Conservation (phyloP, 352 stramenopile species). For the Phytopythium boreale region DNA sequence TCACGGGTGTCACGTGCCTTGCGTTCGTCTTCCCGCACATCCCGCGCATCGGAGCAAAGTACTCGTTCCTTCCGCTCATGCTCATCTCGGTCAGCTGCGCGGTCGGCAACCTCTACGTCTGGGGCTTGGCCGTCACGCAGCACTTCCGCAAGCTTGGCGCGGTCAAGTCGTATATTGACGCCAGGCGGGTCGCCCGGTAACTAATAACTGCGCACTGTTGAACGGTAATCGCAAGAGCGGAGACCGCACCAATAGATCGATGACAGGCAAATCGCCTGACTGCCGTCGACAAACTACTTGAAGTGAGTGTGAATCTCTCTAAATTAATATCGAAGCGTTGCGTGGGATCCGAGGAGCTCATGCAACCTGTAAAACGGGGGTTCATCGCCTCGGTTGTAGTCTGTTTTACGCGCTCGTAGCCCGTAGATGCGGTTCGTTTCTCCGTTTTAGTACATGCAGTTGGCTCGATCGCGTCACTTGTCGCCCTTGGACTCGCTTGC, state of each 20-base stretch:
- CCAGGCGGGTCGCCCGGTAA: slow-evolving; percentile 14
- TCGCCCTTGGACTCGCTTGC: slow-evolving; percentile 6
- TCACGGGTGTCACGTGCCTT: slow-evolving; percentile 31
- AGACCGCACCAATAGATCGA: background rate
- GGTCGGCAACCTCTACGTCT: slow-evolving; percentile 79
- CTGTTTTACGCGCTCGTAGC: background rate
- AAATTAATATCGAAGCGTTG: background rate
- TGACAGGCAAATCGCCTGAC: too few relatives aligned
- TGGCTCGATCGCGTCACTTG: background rate
- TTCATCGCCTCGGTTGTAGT: too few relatives aligned
- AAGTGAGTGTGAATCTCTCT: background rate
- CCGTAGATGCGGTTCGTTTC: background rate
- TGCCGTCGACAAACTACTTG: background rate
- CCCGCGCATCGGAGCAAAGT: slow-evolving; percentile 39
- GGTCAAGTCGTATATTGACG: slow-evolving; percentile 67
- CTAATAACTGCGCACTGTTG: background rate
- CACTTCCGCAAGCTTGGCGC: slow-evolving; percentile 65
- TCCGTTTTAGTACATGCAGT: background rate
- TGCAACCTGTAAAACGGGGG: too few relatives aligned
- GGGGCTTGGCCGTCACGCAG: slow-evolving; percentile 52
- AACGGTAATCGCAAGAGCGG: background rate
- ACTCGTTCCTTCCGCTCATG: slow-evolving; percentile 80
- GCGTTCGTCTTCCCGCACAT: slow-evolving; percentile 55
- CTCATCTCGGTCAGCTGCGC: slow-evolving; percentile 70
- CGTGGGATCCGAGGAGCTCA: background rate